A percentile compares a stretch with the other conserved stretches of the same genome.
Evolutionary conservation across 2,329 filamentous ascomycete genomes (phyloP).

Genomic region (Geosmithia morbida): DNA sequence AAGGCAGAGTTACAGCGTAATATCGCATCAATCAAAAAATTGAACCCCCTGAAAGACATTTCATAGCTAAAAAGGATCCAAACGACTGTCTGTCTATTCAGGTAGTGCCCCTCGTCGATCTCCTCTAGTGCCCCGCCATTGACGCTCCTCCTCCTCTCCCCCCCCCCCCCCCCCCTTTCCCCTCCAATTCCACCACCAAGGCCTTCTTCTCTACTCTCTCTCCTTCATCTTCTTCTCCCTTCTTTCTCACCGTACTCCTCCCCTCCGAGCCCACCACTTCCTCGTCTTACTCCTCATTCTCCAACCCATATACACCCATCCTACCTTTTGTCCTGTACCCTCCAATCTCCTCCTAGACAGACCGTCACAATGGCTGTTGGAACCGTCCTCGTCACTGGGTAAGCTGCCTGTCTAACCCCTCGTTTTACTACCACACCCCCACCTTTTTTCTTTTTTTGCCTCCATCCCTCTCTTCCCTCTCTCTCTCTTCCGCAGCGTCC

Average conservation of each 20-base stretch:
- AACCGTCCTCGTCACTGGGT: slow-evolving; percentile 89
- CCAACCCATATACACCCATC: slow-evolving; percentile 2
- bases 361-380: slow-evolving; percentile 54
- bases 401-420: slow-evolving; percentile 12
- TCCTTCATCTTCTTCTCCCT: slow-evolving; percentile 1
- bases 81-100: background rate
- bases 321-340: slow-evolving; percentile 1
- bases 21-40: too few species aligned
- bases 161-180: background rate
- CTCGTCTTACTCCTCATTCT: background rate
- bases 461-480: background rate
- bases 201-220: slow-evolving; percentile 1
- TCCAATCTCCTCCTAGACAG: slow-evolving; percentile 3
- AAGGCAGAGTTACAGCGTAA: too few species aligned
- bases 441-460: background rate
- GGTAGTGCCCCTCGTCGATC: slow-evolving; percentile 1
- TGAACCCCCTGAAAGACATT: background rate
- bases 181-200: background rate
- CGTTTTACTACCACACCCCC: background rate
- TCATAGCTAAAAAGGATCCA: background rate
- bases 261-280: too few species aligned
- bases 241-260: slow-evolving; percentile 2
- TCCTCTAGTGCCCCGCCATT: slow-evolving; percentile 1
- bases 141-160: background rate
- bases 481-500: too few species aligned